These are phyloP conservation scores for Microcyclosporella mali DNA, from an alignment of 2,329 filamentous ascomycete species.

Conservation along the genomic window DNA sequence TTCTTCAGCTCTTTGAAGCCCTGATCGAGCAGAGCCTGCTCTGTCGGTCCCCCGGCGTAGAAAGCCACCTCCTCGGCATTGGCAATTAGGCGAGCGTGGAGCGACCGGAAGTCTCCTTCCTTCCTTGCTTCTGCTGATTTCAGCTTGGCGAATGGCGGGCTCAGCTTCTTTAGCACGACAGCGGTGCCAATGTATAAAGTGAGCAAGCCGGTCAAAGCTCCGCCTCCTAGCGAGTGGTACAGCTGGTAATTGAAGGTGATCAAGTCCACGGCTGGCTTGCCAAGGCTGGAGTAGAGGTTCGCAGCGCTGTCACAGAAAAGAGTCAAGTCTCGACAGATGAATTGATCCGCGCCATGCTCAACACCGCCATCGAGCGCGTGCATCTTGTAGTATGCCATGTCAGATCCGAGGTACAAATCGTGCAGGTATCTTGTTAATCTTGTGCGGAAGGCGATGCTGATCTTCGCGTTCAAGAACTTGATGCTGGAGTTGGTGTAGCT, in stretches of 20 bases:
- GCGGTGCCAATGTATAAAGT: constrained; percentile 94
- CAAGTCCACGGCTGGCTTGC: constrained; percentile 96
- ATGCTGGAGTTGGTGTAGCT: constrained; percentile 99
- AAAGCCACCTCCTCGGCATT: constrained; percentile 98
- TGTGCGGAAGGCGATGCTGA: constrained; percentile 95
- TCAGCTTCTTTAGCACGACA: constrained; percentile 77
- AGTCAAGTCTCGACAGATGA: constrained; percentile 94
- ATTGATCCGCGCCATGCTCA: constrained; percentile 88
- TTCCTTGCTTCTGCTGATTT: constrained; percentile 93
- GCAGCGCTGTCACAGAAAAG: constrained; percentile 91
- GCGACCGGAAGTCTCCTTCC: constrained; percentile 87
- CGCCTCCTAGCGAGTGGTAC: constrained; percentile 79
- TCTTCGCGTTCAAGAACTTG: constrained; percentile 95
- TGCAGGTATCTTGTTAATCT: constrained; percentile 93
- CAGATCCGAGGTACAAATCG: constrained; percentile 90
- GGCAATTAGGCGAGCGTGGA: constrained; percentile 87
- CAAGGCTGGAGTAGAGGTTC: constrained; percentile 87
- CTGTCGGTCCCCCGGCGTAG: constrained; percentile 91
- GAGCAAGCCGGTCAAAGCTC: constrained; percentile 78
- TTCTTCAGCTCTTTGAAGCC: constrained; percentile 88
- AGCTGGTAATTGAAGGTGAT: constrained; percentile 98
- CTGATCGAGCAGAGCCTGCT: constrained; percentile 83
- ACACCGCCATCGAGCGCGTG: constrained; percentile 88
- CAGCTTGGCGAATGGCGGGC: constrained; percentile 91
- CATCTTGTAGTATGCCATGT: constrained; percentile 93